These are phyloP conservation scores for Cercospora canescens DNA, from an alignment of 2,329 filamentous ascomycete species.

Conservation along the genomic window DNA sequence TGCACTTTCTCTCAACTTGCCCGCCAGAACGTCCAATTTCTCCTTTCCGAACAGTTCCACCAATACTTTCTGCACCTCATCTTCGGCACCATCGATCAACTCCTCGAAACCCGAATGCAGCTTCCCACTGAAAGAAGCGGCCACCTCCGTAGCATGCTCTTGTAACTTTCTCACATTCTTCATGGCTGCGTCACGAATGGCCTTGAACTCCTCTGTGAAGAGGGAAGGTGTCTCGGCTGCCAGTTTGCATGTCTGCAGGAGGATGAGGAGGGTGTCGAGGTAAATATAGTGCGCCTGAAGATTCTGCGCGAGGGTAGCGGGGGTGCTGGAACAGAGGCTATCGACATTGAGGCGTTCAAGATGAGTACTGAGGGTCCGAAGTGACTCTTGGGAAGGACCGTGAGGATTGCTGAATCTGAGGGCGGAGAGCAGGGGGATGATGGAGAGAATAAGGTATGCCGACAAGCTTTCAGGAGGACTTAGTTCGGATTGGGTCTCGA, in stretches of 20 bases:
- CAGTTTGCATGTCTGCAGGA: slow-evolving; percentile 23
- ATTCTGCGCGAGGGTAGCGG: slow-evolving; percentile 15
- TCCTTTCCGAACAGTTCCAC: slow-evolving; percentile 17
- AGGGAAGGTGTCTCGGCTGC: slow-evolving; percentile 12
- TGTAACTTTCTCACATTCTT: slow-evolving; percentile 26
- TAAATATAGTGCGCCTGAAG: slow-evolving; percentile 28
- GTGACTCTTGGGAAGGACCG: slow-evolving; percentile 9
- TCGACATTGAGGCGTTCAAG: slow-evolving; percentile 19
- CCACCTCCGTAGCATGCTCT: slow-evolving; percentile 25
- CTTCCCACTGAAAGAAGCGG: slow-evolving; percentile 5
- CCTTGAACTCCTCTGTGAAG: slow-evolving; percentile 7
- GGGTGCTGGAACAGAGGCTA: slow-evolving; percentile 10
- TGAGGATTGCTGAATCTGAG: neutral
- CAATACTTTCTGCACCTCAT: slow-evolving; percentile 17
- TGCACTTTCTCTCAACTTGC: slow-evolving; percentile 25
- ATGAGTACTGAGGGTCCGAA: slow-evolving; percentile 17
- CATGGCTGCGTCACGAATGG: slow-evolving; percentile 24
- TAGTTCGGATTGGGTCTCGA: slow-evolving; percentile 10
- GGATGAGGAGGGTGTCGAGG: slow-evolving; percentile 29
- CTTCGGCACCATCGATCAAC: slow-evolving; percentile 18
- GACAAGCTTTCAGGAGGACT: slow-evolving; percentile 22
- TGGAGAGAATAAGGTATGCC: slow-evolving; percentile 20
- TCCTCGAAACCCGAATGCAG: slow-evolving; percentile 32
- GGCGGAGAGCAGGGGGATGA: slow-evolving; percentile 19
- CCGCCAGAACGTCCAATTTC: slow-evolving; percentile 22